Evolutionary conservation across 2,329 filamentous ascomycete species (phyloP).

Genomic region (Davidsoniella neocaledoniae): DNA sequence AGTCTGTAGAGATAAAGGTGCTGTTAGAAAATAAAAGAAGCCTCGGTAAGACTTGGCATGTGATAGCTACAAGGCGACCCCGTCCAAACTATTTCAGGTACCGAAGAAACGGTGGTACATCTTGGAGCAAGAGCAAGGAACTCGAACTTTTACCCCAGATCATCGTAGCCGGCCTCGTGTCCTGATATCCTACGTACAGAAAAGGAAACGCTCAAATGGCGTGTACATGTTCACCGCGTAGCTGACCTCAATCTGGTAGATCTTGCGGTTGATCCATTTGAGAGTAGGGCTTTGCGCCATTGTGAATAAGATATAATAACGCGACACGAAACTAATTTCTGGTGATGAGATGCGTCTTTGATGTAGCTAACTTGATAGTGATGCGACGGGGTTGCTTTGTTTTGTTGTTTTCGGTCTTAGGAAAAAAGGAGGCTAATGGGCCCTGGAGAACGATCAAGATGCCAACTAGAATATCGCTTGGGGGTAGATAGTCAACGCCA

Average conservation of each 20-base stretch:
- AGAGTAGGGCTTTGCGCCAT: constrained; percentile 12
- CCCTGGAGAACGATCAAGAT: neutral
- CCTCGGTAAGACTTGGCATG: constrained; percentile 3
- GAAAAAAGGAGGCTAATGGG: neutral
- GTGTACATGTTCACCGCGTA: constrained; percentile 96
- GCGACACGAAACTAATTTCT: neutral
- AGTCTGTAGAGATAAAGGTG: constrained; percentile 41
- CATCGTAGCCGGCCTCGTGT: neutral
- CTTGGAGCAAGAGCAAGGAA: neutral
- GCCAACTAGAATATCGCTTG: too few relatives aligned
- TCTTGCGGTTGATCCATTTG: constrained; percentile 75
- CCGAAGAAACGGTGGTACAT: neutral
- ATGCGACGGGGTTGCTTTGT: neutral
- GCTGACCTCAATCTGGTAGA: constrained; percentile 96
- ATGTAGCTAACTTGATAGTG: neutral
- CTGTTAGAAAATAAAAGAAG: neutral
- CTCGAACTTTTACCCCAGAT: neutral
- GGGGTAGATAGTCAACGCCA: too few relatives aligned
- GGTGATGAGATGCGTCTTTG: neutral
- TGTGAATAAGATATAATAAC: neutral
- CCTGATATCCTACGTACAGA: constrained; percentile 48
- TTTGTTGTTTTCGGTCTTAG: neutral
- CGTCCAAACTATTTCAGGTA: neutral
- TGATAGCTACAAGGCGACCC: neutral
- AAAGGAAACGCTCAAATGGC: constrained; percentile 87